Evolutionary conservation across 2,329 filamentous ascomycete genomes (phyloP).

Genomic region (Fusarium penzigii): DNA sequence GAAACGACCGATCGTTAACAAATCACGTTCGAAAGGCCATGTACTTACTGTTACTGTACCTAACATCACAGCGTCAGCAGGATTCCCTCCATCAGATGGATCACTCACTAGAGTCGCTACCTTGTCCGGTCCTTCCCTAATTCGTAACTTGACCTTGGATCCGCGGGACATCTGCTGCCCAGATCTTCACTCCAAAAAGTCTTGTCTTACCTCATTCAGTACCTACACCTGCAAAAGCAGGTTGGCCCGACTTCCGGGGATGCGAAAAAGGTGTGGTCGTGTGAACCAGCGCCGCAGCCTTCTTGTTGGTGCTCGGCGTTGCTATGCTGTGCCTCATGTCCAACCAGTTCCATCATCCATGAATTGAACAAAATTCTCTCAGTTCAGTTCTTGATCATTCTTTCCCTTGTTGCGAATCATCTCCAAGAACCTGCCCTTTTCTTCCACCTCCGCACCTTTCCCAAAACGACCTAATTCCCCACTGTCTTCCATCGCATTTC

Average conservation of each 20-base stretch:
- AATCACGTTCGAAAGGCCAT: no score
- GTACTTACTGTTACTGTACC: no score
- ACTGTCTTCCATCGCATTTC: no score
- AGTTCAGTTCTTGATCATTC: no score
- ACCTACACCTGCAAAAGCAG: slow-evolving; percentile 1
- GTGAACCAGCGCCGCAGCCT: neutral
- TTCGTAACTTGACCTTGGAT: slow-evolving; percentile 9
- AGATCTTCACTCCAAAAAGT: slow-evolving; percentile 18
- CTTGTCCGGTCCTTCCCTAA: slow-evolving; percentile 7
- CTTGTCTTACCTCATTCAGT: slow-evolving; percentile 27
- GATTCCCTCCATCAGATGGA: neutral
- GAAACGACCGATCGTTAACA: no score
- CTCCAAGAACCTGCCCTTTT: no score
- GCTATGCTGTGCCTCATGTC: neutral
- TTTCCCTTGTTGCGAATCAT: no score
- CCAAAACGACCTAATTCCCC: no score
- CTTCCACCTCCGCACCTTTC: no score
- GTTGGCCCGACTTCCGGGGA: slow-evolving; percentile 1
- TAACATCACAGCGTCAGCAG: neutral
- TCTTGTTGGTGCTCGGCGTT: neutral
- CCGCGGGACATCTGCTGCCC: slow-evolving; percentile 7
- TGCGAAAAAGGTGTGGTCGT: neutral
- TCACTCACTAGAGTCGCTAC: no score
- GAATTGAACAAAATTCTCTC: no score
- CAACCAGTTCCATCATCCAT: no score